Evolutionary conservation across 495 filamentous ascomycete species (phyloP).

Genomic region (Trypethelium eluteriae): DNA sequence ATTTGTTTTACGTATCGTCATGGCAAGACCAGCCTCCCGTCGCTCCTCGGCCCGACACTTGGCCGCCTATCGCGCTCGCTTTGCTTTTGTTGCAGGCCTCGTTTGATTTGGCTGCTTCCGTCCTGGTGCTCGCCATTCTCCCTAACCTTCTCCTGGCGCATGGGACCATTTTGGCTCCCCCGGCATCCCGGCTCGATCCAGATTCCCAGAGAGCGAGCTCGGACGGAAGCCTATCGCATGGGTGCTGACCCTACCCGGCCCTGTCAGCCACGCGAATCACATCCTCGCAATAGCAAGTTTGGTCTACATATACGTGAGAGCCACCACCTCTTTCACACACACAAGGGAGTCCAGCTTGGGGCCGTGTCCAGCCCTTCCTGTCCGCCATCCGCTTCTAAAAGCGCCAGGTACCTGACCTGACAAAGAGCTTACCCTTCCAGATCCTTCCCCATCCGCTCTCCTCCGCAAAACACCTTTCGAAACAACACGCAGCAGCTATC

Average conservation of each 20-base stretch:
- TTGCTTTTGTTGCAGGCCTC: conserved; percentile 6
- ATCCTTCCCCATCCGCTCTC: not conserved
- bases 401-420: conserved; percentile 11
- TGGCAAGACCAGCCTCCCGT: not conserved
- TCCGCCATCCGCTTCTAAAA: conserved; percentile 12
- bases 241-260: conserved; percentile 4
- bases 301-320: conserved; percentile 12
- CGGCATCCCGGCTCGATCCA: conserved; percentile 11
- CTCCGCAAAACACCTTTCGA: not conserved
- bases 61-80: not conserved
- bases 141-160: conserved; percentile 2
- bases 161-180: conserved; percentile 1
- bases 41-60: conserved; percentile 8
- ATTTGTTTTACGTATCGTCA: not conserved
- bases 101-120: conserved; percentile 12
- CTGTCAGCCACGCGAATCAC: conserved; percentile 12
- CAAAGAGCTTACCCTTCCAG: conserved; percentile 10
- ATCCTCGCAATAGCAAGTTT: conserved; percentile 9
- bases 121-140: conserved; percentile 1
- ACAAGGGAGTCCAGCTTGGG: not conserved
- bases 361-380: conserved; percentile 7
- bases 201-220: conserved; percentile 9
- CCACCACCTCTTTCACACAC: not conserved
- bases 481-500: not conserved
- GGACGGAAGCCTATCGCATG: conserved; percentile 12